These are phyloP conservation scores for Coniochaeta ligniaria DNA, from an alignment of 2,329 filamentous ascomycete species.

Conservation along the genomic window DNA sequence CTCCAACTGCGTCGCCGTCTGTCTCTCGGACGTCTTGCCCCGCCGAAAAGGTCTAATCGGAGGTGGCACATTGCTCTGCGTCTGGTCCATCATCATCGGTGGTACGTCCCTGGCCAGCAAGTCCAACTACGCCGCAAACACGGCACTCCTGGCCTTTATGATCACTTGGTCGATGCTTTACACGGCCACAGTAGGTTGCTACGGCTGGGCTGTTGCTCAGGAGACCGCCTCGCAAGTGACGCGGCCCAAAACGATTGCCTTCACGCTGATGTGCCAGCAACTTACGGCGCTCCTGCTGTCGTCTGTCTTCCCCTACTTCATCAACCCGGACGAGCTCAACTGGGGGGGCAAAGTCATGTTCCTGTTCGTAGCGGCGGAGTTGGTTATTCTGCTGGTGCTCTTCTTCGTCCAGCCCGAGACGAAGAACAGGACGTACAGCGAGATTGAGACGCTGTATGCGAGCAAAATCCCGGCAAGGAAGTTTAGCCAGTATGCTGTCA, in stretches of 20 bases:
- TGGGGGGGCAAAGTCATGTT: constrained; percentile 30
- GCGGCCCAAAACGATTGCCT: constrained; percentile 20
- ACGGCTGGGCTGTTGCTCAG: constrained; percentile 20
- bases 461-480: constrained; percentile 16
- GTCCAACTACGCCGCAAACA: constrained; percentile 15
- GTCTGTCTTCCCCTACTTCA: constrained; percentile 27
- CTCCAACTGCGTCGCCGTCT: constrained; percentile 17
- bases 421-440: constrained; percentile 27
- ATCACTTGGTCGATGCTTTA: constrained; percentile 22
- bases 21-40: constrained; percentile 16
- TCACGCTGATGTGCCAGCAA: constrained; percentile 22
- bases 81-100: constrained; percentile 19
- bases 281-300: constrained; percentile 26
- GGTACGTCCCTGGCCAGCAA: constrained; percentile 14
- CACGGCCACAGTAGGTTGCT: constrained; percentile 19
- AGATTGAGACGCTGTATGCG: constrained; percentile 22
- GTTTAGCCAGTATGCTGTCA: constrained; percentile 15
- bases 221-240: constrained; percentile 20
- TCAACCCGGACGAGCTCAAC: constrained; percentile 28
- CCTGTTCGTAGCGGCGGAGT: constrained; percentile 25
- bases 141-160: constrained; percentile 19
- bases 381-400: constrained; percentile 21
- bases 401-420: constrained; percentile 29
- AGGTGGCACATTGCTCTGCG: constrained; percentile 16
- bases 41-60: constrained; percentile 18